Evolutionary conservation across 2,329 filamentous ascomycete species (phyloP).

Genomic region (Lasiodiplodia sp.): DNA sequence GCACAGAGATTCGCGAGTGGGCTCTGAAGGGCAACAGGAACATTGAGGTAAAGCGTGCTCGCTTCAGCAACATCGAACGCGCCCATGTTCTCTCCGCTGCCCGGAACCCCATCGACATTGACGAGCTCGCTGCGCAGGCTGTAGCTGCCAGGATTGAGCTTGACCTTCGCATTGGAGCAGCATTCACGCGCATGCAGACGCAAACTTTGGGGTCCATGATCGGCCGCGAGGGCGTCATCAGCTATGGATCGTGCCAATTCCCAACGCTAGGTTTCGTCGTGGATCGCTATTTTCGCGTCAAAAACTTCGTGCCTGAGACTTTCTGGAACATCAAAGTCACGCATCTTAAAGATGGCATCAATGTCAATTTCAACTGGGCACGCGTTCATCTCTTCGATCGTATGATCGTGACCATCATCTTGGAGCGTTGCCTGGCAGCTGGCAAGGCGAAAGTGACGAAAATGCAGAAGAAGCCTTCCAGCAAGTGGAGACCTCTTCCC

Average conservation of each 20-base stretch:
- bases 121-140: slow-evolving; percentile 85
- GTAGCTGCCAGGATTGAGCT: slow-evolving; percentile 90
- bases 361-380: slow-evolving; percentile 84
- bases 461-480: slow-evolving; percentile 88
- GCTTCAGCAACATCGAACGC: slow-evolving; percentile 94
- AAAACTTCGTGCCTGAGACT: slow-evolving; percentile 88
- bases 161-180: slow-evolving; percentile 87
- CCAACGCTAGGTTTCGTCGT: slow-evolving; percentile 97
- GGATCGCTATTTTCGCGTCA: slow-evolving; percentile 91
- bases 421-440: slow-evolving; percentile 81
- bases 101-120: slow-evolving; percentile 75
- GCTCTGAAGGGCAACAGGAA: slow-evolving; percentile 75
- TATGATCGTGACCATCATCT: slow-evolving; percentile 78
- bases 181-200: slow-evolving; percentile 89
- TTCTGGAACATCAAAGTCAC: slow-evolving; percentile 94
- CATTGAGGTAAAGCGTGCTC: slow-evolving; percentile 83
- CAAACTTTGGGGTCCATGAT: slow-evolving; percentile 77
- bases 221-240: slow-evolving; percentile 71
- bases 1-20: slow-evolving; percentile 84
- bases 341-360: slow-evolving; percentile 77
- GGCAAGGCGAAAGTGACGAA: slow-evolving; percentile 81
- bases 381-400: slow-evolving; percentile 87
- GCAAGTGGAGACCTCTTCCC: slow-evolving; percentile 91
- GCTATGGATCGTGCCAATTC: slow-evolving; percentile 97
- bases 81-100: slow-evolving; percentile 91